Percentiles rank a stretch among this genome's conserved stretches.
These are phyloP conservation scores for Paxillus involutus DNA, from an alignment of 768 basidiomycete genomes.

Conservation along the genomic window DNA sequence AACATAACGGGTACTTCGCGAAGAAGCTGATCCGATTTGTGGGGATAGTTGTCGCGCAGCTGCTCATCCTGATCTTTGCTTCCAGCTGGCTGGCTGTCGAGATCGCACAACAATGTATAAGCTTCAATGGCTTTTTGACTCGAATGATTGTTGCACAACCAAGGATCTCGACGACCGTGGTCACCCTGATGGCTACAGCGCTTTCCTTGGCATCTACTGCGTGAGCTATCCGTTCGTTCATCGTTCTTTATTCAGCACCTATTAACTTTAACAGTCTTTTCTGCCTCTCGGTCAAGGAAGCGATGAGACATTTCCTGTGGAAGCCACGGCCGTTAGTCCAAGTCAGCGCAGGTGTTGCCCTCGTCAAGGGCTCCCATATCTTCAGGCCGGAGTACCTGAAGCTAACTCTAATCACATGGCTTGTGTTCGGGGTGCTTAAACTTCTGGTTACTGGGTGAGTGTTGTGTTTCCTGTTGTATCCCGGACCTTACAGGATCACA, in stretches of 20 bases:
- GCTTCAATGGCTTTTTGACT: neutral
- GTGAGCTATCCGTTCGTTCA: neutral
- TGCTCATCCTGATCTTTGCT: neutral
- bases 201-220: neutral
- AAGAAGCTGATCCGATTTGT: neutral
- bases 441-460: constrained; percentile 17
- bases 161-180: neutral
- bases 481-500: neutral
- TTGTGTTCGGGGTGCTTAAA: constrained; percentile 8
- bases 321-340: constrained; percentile 8
- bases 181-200: constrained; percentile 4
- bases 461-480: neutral
- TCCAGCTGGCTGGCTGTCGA: neutral
- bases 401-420: neutral
- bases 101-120: neutral
- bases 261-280: neutral
- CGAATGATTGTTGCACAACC: neutral
- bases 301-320: constrained; percentile 15
- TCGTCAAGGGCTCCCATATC: constrained; percentile 1
- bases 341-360: constrained; percentile 9
- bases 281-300: constrained; percentile 8
- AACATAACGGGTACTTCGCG: no score
- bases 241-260: no score
- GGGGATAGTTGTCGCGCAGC: neutral
- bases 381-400: neutral